Conservation (phyloP, 768 basidiomycete genomes). For the Amanita subjunquillea region DNA sequence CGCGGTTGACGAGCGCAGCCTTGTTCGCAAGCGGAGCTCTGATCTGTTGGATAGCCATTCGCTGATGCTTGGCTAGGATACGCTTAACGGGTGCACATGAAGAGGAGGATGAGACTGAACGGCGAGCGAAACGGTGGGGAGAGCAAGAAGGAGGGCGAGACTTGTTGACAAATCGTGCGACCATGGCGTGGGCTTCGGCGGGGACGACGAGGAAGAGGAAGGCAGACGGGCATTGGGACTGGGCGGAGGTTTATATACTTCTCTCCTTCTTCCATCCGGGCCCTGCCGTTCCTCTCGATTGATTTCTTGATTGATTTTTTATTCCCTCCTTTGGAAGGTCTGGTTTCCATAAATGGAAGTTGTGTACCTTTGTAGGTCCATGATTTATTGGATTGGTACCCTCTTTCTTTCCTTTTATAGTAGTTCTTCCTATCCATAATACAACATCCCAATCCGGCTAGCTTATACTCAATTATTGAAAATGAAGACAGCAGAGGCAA, state of each 20-base stretch:
- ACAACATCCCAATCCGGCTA: not conserved
- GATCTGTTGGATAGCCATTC: not conserved
- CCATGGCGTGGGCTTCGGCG: not conserved
- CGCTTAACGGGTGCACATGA: constrained; percentile 2
- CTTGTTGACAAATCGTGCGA: constrained; percentile 2
- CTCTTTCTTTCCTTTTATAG: not conserved
- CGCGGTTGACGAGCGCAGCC: constrained; percentile 3
- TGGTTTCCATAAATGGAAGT: not conserved
- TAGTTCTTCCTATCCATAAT: not conserved
- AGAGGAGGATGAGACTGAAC: not conserved
- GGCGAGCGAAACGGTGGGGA: not conserved
- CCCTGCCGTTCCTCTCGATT: not conserved
- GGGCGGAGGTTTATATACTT: not conserved
- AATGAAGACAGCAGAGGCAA: not conserved
- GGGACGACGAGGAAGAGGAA: too few relatives aligned
- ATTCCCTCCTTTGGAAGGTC: constrained; percentile 2
- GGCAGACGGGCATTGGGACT: not conserved
- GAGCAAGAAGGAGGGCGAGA: not conserved
- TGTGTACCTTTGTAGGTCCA: constrained; percentile 2
- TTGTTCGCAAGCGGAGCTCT: constrained; percentile 4
- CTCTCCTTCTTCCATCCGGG: not conserved
- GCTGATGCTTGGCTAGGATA: constrained; percentile 2
- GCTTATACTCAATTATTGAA: not conserved
- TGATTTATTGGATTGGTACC: not conserved
- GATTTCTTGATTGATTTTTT: constrained; percentile 1